These are phyloP conservation scores for Guadua angustifolia DNA, from an alignment of 176 grass and related monocot genomes.

Conservation along the genomic window DNA sequence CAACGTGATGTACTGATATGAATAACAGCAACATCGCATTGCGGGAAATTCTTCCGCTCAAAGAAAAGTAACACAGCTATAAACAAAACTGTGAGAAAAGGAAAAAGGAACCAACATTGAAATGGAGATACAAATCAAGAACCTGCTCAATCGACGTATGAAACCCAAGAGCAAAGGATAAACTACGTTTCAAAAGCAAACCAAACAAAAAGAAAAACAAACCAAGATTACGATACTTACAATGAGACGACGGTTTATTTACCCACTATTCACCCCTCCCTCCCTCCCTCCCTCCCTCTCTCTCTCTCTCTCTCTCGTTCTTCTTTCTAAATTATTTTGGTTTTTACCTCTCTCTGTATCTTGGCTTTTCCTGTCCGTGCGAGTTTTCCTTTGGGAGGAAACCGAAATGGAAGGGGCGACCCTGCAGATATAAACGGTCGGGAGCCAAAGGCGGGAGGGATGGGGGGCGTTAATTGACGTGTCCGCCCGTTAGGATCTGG, in stretches of 20 bases:
- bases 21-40: background rate
- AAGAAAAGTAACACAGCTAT: background rate
- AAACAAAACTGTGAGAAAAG: background rate
- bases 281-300: background rate
- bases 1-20: background rate
- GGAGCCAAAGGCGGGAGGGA: constrained; percentile 34
- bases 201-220: background rate
- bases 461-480: background rate
- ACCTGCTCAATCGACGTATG: background rate
- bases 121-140: background rate
- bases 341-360: background rate
- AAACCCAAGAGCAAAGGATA: background rate
- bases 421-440: constrained; percentile 40
- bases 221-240: constrained; percentile 31
- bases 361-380: background rate
- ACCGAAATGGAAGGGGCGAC: constrained; percentile 23
- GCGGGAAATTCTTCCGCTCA: background rate
- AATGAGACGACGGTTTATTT: constrained; percentile 20
- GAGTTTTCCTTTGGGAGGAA: constrained; percentile 33
- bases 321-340: constrained; percentile 18
- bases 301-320: constrained; percentile 23
- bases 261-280: background rate
- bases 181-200: background rate
- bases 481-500: background rate
- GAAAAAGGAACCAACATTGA: background rate